These are phyloP conservation scores for Astrothelium macrocarpum DNA, from an alignment of 495 filamentous ascomycete species.

Conservation along the genomic window DNA sequence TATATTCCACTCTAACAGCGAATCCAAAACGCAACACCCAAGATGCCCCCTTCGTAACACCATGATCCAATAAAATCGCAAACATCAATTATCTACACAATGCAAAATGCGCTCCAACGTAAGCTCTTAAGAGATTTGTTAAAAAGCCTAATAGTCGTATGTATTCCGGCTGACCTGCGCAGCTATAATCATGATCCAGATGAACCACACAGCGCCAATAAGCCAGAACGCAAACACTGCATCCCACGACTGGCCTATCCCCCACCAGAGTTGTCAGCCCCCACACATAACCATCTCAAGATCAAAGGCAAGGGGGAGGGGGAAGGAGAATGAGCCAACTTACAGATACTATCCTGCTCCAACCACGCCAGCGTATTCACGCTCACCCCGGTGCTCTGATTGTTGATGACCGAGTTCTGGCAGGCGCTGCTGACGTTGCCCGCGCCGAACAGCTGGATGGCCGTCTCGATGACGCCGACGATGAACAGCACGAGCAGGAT, in stretches of 20 bases:
- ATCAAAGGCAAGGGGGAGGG: no score
- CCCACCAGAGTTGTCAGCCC: neutral
- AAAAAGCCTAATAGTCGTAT: conserved; percentile 29
- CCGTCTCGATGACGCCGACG: conserved; percentile 80
- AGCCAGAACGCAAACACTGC: conserved; percentile 60
- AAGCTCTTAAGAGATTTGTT: neutral
- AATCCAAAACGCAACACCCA: neutral
- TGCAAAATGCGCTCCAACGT: neutral
- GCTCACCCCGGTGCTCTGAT: conserved; percentile 49
- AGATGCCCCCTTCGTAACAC: no score
- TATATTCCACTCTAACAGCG: no score
- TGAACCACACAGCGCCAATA: conserved; percentile 70
- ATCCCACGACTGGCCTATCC: conserved; percentile 45
- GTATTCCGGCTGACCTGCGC: conserved; percentile 72
- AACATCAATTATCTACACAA: neutral
- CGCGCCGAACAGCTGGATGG: conserved; percentile 81
- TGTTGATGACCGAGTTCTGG: conserved; percentile 56
- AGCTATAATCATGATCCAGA: conserved; percentile 93
- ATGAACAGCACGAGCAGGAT: conserved; percentile 90
- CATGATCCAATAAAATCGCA: no score
- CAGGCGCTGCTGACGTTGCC: conserved; percentile 74
- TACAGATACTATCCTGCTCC: conserved; percentile 78
- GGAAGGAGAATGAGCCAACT: conserved; percentile 27
- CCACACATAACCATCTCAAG: no score
- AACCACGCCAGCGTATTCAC: conserved; percentile 73